Conservation (phyloP, 148 eudicot species). For the Heliosperma pusillum region DNA sequence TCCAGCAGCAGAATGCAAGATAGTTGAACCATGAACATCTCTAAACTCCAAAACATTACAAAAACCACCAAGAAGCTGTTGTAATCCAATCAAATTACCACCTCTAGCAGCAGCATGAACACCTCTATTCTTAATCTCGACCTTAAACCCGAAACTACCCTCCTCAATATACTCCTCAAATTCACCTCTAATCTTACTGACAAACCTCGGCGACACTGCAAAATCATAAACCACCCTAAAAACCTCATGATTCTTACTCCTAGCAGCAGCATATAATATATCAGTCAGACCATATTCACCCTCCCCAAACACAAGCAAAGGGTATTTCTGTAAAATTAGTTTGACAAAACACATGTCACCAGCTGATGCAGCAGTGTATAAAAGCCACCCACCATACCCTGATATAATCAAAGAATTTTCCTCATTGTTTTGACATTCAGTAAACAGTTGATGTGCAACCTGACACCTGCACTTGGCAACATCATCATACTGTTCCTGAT, state of each 20-base stretch:
- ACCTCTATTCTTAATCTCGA: slow-evolving; percentile 83
- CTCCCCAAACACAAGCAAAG: slow-evolving; percentile 89
- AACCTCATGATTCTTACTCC: slow-evolving; percentile 66
- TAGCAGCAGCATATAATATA: slow-evolving; percentile 85
- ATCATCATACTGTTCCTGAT: slow-evolving; percentile 62
- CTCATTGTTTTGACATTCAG: slow-evolving; percentile 48
- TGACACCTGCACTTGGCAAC: slow-evolving; percentile 68
- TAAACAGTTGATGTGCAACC: slow-evolving; percentile 56
- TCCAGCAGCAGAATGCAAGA: slow-evolving; percentile 89
- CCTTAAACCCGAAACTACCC: slow-evolving; percentile 55
- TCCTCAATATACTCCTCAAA: slow-evolving; percentile 42
- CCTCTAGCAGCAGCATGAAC: slow-evolving; percentile 94
- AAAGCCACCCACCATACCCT: slow-evolving; percentile 96
- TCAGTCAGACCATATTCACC: slow-evolving; percentile 96
- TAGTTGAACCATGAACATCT: slow-evolving; percentile 63
- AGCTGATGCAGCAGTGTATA: slow-evolving; percentile 93
- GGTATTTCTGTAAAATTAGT: slow-evolving; percentile 51
- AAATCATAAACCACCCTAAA: slow-evolving; percentile 61
- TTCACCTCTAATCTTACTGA: slow-evolving; percentile 28
- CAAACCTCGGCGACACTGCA: slow-evolving; percentile 74
- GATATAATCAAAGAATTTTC: slow-evolving; percentile 51
- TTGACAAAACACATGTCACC: slow-evolving; percentile 69
- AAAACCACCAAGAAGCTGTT: slow-evolving; percentile 46
- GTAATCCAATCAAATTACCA: slow-evolving; percentile 66
- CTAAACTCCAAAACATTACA: slow-evolving; percentile 55